Evolutionary conservation across 2,329 filamentous ascomycete species (phyloP).

Genomic region (Sarocladiaceae sp.): DNA sequence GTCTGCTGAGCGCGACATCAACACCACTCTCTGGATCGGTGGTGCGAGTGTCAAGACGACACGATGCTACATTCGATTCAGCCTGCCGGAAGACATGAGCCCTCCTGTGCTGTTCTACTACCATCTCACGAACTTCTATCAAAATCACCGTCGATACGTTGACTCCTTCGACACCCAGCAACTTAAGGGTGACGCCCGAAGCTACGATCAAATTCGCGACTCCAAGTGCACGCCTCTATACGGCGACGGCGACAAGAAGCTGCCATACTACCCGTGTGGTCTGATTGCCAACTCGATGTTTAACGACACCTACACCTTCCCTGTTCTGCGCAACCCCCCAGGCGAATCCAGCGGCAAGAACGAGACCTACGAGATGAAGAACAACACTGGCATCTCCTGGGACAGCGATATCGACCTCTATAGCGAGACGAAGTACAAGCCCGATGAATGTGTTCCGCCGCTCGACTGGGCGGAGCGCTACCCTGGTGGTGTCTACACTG

Average conservation of each 20-base stretch:
- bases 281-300: conserved; percentile 96
- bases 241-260: conserved; percentile 43
- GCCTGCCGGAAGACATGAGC: conserved; percentile 71
- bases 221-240: conserved; percentile 75
- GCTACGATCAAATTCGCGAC: conserved; percentile 54
- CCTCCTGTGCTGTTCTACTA: conserved; percentile 93
- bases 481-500: conserved; percentile 61
- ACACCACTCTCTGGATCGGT: conserved; percentile 32
- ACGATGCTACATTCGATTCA: conserved; percentile 72
- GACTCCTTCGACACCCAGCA: conserved; percentile 82
- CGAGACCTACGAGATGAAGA: conserved; percentile 69
- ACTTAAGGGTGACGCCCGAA: conserved; percentile 65
- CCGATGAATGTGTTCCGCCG: conserved; percentile 68
- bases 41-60: conserved; percentile 32
- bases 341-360: conserved; percentile 23
- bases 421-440: conserved; percentile 61
- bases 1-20: conserved; percentile 32
- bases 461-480: conserved; percentile 79
- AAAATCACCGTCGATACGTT: conserved; percentile 96
- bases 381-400: conserved; percentile 78
- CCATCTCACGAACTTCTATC: conserved; percentile 94
- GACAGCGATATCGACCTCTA: conserved; percentile 77
- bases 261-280: conserved; percentile 89
- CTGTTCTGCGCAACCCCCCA: conserved; percentile 53
- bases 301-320: conserved; percentile 80